Base-by-base conservation (phyloP, 805 yeast species). In the Sugiyamaella americana region DNA sequence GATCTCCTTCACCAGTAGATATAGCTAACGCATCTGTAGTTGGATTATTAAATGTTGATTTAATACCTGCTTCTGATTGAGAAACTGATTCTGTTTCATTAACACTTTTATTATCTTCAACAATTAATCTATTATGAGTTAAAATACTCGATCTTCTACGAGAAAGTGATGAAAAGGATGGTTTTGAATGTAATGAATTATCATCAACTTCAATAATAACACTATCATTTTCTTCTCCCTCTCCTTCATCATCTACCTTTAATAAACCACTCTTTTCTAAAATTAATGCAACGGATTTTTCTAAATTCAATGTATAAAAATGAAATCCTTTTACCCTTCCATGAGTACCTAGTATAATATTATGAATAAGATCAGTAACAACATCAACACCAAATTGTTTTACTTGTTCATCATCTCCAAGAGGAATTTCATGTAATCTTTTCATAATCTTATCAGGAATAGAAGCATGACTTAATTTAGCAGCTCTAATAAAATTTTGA, bases 271-370 rank as follows among this genome's bases (percentile, higher is more conserved):
- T 79, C 24, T 71, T 71, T 43, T 82, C 80, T 4, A 93, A 76
- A 37, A 93, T 80, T 53, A 84, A 83, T 1, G 96, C 96, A 37
- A 88, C 82, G 1, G 96, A 85, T 61, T 87, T 87, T 64, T 93
- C 98, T 61, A 93, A 73, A 62, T 93, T 93, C 55, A 93, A 74
- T 0, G 96, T 85, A 63, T 91, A 93, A 64, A 93, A 88, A 64
- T 93, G 98, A 68, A 84, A 83, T 2, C 96, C 95, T 51, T 76
- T 78, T n/a, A 84, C 69, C 40, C 81, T 68, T 10, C 78, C 77
- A 21, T 72, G 60, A 0, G 88, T 77, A 2, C 65, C 54, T 56
- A 75, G 71, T 1, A 17, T 37, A 13, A 53, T 34, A 17, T 37
- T 36, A 24, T 76, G 71, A 37, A 89, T 75, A 46, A 87, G 79